Evolutionary conservation across 2,329 filamentous ascomycete genomes (phyloP).

Genomic region (Claviceps lovelessii): DNA sequence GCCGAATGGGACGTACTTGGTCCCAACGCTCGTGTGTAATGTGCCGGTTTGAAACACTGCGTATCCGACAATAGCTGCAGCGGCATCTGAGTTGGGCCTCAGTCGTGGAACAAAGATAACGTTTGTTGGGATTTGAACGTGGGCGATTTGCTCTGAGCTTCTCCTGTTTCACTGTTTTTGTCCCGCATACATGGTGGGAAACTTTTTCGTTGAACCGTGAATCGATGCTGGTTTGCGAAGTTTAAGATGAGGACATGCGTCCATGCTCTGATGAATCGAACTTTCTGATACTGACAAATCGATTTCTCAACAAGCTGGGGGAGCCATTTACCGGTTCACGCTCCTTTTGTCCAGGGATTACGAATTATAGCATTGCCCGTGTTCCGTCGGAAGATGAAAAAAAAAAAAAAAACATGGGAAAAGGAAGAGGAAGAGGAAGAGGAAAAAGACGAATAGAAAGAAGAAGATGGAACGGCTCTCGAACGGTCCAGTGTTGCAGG

Average conservation of each 20-base stretch:
- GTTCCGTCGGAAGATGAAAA: not conserved
- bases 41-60: not conserved
- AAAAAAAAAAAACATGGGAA: not conserved
- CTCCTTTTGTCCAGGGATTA: not conserved
- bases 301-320: not conserved
- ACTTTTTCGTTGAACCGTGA: not conserved
- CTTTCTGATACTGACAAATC: not conserved
- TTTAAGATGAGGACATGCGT: not conserved
- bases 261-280: not conserved
- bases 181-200: not conserved
- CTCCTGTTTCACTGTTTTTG: not conserved
- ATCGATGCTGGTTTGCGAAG: not conserved
- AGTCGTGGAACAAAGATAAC: not conserved
- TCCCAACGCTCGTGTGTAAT: not conserved
- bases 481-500: slow-evolving; percentile 2
- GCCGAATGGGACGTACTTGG: not conserved
- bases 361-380: not conserved
- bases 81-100: not conserved
- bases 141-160: not conserved
- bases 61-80: not conserved
- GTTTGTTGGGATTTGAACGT: not conserved
- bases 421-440: no score
- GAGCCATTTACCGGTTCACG: not conserved
- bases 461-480: not conserved
- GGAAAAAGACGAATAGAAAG: not conserved